Evolutionary conservation across 2,329 filamentous ascomycete genomes (phyloP).

Genomic region (Diaporthe sp.): DNA sequence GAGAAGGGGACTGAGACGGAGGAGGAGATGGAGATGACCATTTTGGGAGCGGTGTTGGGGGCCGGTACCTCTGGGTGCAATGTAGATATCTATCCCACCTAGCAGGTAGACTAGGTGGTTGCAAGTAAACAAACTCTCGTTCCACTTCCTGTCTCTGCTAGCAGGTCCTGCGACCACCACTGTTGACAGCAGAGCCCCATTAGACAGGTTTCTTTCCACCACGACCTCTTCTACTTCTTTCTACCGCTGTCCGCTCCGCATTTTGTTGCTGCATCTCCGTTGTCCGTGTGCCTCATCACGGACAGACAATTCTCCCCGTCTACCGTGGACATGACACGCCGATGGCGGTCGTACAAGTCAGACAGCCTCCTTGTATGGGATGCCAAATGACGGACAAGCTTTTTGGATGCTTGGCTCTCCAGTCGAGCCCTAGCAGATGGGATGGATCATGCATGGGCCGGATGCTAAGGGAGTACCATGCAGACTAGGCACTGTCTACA

Average conservation of each 20-base stretch:
- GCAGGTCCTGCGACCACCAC: background rate
- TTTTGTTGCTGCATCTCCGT: background rate
- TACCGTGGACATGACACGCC: conserved; percentile 24
- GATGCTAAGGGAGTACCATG: background rate
- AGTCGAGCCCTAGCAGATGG: conserved; percentile 26
- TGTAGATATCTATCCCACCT: background rate
- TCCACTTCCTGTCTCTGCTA: conserved; percentile 2
- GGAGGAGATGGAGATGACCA: background rate
- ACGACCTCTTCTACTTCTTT: background rate
- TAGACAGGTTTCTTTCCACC: background rate
- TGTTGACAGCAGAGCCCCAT: background rate
- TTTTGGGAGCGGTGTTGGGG: background rate
- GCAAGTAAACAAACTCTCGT: conserved; percentile 20
- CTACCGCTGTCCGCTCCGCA: background rate
- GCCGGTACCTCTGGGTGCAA: conserved; percentile 6
- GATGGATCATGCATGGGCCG: conserved; percentile 16
- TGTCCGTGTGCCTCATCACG: background rate
- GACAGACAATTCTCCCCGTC: conserved; percentile 7
- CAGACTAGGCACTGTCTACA: background rate
- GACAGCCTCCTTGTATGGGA: background rate
- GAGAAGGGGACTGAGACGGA: background rate
- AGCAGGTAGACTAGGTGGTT: conserved; percentile 13
- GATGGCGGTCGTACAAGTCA: background rate
- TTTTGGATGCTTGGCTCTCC: conserved; percentile 26
- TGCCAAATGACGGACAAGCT: conserved; percentile 22